Evolutionary conservation across 1,284 basidiomycete species (phyloP), one percentile per base, ranked within the genome.

Genomic region (Rhodotorula sp.): DNA sequence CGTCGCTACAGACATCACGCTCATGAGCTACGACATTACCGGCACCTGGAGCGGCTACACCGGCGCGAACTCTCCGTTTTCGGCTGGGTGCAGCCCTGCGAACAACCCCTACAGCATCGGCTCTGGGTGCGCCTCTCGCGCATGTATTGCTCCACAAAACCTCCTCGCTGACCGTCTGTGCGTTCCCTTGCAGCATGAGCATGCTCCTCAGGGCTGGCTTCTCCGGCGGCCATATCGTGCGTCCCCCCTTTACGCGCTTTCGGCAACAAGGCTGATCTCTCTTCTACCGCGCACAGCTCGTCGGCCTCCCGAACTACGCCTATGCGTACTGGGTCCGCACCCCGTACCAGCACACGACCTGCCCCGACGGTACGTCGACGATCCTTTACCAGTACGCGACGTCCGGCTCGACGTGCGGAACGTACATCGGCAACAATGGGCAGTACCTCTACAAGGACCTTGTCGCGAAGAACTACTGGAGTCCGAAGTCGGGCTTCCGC

Each of bases 21-120:
- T 64, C 44, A 73, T 73, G 71, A 56, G 62, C n/a, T 73, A 70
- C 64, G 58, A 66, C 39, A 51, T 70, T 21, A 67, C 64, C 3
- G 71, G 71, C 22, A 63, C 65, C 0, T 73, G 71, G 71, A 36
- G 29, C 15, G 64, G 62, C 41, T 63, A 50, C 36, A 64, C 71
- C 1, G 71, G 71, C 37, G 44, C 65, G 8, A 73, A 73, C 62
- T 55, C 67, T 27, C 71, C 71, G 1, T 64, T 67, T 17, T 54
- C 41, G 21, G 48, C 67, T 25, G 51, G 56, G 0, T 73, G 71
- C 62, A 36, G 61, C 9, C 67, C 71, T 2, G 15, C 56, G 1
- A 22, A 25, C 6, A 69, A 63, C 59, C 61, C 48, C 1, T 50
- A 51, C 61, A 48, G 37, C 25, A 64, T 69, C 12, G 22, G 25